A percentile compares a stretch with the other conserved stretches of the same genome.
phyloP scores from a whole-genome alignment of 2,329 filamentous ascomycete genomes.

The Exutisphaerella laricina region DNA sequence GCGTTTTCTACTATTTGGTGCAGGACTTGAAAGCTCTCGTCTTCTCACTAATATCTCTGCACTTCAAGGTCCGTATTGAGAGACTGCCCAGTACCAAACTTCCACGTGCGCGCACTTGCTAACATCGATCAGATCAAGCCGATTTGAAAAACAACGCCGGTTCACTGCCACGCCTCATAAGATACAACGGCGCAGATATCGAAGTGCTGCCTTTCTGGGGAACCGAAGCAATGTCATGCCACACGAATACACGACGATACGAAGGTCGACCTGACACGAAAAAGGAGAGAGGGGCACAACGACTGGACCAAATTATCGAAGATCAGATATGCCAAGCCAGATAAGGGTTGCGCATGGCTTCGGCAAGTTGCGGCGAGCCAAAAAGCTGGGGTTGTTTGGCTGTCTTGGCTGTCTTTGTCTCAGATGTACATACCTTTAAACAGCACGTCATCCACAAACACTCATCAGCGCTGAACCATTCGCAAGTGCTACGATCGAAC shows the following conservation, averaged over 20 bases:
- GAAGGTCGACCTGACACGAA: too few relatives aligned
- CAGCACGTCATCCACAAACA: constrained; percentile 3
- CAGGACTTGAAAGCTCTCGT: constrained; percentile 95
- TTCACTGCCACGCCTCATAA: too few relatives aligned
- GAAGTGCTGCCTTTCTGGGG: too few relatives aligned
- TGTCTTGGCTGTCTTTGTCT: too few relatives aligned
- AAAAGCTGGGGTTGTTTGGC: constrained; percentile 1
- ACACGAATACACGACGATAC: too few relatives aligned
- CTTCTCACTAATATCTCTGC: constrained; percentile 90
- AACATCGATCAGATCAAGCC: constrained; percentile 28
- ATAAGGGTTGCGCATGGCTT: not conserved
- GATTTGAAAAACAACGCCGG: too few relatives aligned
- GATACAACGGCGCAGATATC: too few relatives aligned
- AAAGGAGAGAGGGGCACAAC: too few relatives aligned
- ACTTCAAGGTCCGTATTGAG: constrained; percentile 87
- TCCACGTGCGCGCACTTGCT: too few relatives aligned
- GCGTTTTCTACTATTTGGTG: constrained; percentile 98
- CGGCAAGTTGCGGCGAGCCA: not conserved
- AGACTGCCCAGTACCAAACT: too few relatives aligned
- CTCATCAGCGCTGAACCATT: constrained; percentile 1
- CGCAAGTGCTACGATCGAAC: not conserved
- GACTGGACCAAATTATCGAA: too few relatives aligned
- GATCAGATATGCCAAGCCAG: constrained; percentile 5
- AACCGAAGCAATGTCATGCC: too few relatives aligned
- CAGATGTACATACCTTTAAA: not conserved